Percentiles rank a stretch among this genome's conserved stretches.
Evolutionary conservation across 202 grass and related monocot species (phyloP).

Genomic region (Bolboschoenoplectus hybrid): DNA sequence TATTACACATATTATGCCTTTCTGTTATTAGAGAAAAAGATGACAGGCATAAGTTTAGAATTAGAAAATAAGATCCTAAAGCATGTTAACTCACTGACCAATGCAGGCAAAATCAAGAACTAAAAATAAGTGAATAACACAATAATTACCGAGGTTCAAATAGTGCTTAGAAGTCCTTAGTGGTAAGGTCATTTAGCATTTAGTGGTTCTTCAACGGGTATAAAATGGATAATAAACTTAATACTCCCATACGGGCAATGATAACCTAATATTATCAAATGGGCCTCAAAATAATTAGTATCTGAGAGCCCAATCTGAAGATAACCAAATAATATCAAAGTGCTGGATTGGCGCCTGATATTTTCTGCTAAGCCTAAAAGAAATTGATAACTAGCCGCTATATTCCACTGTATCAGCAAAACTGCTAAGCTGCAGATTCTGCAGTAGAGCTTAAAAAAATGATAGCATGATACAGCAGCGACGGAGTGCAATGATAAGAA

Average conservation of each 20-base stretch:
- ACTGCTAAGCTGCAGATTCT: background rate
- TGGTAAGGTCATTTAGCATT: slow-evolving; percentile 13
- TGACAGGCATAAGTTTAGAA: slow-evolving; percentile 19
- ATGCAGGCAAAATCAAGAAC: background rate
- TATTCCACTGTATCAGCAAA: background rate
- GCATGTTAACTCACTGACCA: background rate
- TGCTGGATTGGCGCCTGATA: background rate
- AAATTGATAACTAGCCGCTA: background rate
- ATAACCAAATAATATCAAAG: background rate
- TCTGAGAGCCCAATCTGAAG: background rate
- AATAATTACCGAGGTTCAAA: slow-evolving; percentile 1
- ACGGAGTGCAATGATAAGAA: background rate
- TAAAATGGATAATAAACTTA: background rate
- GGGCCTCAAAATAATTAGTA: background rate
- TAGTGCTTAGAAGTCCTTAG: background rate
- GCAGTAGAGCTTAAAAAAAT: background rate
- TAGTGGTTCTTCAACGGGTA: background rate
- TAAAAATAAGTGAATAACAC: background rate
- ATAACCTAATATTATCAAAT: background rate
- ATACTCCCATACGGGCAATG: background rate
- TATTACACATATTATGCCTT: slow-evolving; percentile 71
- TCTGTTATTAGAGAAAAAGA: slow-evolving; percentile 51
- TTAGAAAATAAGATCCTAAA: slow-evolving; percentile 2
- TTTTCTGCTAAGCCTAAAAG: slow-evolving; percentile 4
- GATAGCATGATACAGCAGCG: background rate